Evolutionary conservation across 805 yeast species (phyloP).

Genomic region (Lipomyces kockii): DNA sequence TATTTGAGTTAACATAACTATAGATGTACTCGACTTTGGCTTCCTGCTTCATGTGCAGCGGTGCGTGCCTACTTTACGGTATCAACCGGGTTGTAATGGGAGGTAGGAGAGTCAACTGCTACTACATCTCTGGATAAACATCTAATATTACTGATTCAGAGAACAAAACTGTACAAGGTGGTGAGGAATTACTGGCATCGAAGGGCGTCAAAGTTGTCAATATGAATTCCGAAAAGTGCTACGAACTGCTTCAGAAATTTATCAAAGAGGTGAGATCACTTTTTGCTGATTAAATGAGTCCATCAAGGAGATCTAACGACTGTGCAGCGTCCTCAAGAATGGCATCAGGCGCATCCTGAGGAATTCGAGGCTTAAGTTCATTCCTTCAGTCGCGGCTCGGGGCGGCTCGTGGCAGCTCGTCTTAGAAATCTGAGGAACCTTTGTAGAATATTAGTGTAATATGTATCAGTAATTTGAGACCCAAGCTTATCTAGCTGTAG

Average conservation of each 20-base stretch:
- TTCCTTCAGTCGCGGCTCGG: not conserved
- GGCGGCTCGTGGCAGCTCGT: not conserved
- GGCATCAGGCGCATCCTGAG: constrained; percentile 38
- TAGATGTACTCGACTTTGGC: constrained; percentile 83
- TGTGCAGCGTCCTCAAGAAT: constrained; percentile 31
- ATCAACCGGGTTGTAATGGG: constrained; percentile 86
- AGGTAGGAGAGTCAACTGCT: constrained; percentile 20
- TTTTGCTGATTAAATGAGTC: not conserved
- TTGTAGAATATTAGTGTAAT: too few relatives aligned
- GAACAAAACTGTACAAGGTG: constrained; percentile 80
- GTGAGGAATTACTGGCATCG: constrained; percentile 69
- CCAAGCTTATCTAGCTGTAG: not conserved
- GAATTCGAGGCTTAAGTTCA: constrained; percentile 28
- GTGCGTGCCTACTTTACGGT: constrained; percentile 89
- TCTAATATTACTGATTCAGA: constrained; percentile 50
- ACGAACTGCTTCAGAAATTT: constrained; percentile 74
- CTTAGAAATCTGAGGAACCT: not conserved
- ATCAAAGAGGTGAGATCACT: constrained; percentile 56
- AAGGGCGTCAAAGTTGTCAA: constrained; percentile 61
- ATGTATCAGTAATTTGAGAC: not conserved
- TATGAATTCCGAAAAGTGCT: constrained; percentile 45
- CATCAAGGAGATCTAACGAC: not conserved
- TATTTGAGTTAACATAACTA: not conserved
- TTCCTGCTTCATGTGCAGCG: constrained; percentile 95
- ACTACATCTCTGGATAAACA: not conserved